Evolutionary conservation across 805 yeast species (phyloP), one percentile per base, ranked within the genome.

Genomic region (Kluyveromyces aestuarii): DNA sequence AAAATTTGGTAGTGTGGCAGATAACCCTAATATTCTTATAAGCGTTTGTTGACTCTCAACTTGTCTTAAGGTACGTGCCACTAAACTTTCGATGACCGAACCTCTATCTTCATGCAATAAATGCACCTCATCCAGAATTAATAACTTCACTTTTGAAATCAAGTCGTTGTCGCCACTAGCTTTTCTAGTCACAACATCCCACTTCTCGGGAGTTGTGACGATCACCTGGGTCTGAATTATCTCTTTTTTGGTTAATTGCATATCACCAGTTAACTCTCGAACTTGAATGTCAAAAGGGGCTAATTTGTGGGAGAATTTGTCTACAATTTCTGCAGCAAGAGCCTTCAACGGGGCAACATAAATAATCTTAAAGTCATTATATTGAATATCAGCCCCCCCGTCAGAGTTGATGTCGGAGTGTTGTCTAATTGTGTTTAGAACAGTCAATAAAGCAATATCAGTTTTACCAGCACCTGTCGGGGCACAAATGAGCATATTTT

Each of bases 401-500:
- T 73, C 70, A 5, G 69, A 76, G 1, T 74, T 70, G 48, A 79
- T 79, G 0, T 79, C 74, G 0, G 81, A 74, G 62, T 76, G 83
- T 60, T 87, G 95, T 36, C 81, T 78, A 13, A 91, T 82, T 0
- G 93, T 79, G 58, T 85, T 91, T 46, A 90, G 69, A 52, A 90
- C 81, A 0, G 96, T 73, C 37, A 90, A 69, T 50, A 90, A 67
- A 0, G 97, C 97, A 27, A 90, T 91, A 65, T 90, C 96, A 0
- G 97, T 90, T 62, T 90, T 90, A 77, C 97, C 97, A 6, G 97
- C 96, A 74, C 97, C 97, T 0, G 97, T 90, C 1, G 97, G 97
- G 0, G 97, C 96, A 79, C 97, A 90, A 5, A 90, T 88, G 45
- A 90, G 71, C 96, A 93, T 87, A 60, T 91, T 91, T 59, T 91